Percentiles rank a stretch among this genome's conserved stretches.
Evolutionary conservation across 2,329 filamentous ascomycete species (phyloP).

Genomic region (Torrubiellomyces zombiae): DNA sequence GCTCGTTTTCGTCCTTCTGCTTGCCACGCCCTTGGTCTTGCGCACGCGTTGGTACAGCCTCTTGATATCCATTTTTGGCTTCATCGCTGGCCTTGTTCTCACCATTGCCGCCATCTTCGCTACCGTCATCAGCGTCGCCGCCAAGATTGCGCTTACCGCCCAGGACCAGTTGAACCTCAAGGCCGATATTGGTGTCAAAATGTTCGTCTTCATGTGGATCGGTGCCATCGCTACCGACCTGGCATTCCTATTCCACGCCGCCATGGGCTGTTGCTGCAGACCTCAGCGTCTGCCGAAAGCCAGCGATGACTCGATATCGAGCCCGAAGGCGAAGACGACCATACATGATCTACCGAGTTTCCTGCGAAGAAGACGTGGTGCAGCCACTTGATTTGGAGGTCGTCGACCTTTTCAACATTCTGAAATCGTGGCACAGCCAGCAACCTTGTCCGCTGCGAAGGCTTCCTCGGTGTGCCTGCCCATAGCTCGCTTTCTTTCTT

Average conservation of each 20-base stretch:
- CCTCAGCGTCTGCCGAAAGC: constrained; percentile 9
- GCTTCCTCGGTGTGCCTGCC: too few relatives aligned
- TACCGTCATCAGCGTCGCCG: constrained; percentile 71
- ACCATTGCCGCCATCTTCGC: constrained; percentile 57
- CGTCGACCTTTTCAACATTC: not conserved
- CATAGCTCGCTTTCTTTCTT: too few relatives aligned
- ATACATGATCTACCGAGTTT: constrained; percentile 11
- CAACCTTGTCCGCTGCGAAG: too few relatives aligned
- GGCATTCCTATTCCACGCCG: constrained; percentile 56
- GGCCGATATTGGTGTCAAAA: constrained; percentile 50
- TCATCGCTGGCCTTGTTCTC: constrained; percentile 49
- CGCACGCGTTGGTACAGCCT: constrained; percentile 46
- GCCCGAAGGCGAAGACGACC: constrained; percentile 9
- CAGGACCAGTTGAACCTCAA: constrained; percentile 62
- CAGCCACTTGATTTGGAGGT: too few relatives aligned
- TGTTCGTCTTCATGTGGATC: constrained; percentile 87
- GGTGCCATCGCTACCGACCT: constrained; percentile 49
- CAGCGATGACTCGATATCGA: constrained; percentile 2
- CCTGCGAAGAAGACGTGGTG: constrained; percentile 12
- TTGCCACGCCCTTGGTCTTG: constrained; percentile 41
- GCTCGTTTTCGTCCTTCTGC: constrained; percentile 56
- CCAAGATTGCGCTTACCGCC: constrained; percentile 57
- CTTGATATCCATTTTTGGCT: constrained; percentile 50
- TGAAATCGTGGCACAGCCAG: too few relatives aligned
- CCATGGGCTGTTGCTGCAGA: constrained; percentile 60